Base-by-base conservation (phyloP, 106 monocot species). In the Dendrobium officinale region DNA sequence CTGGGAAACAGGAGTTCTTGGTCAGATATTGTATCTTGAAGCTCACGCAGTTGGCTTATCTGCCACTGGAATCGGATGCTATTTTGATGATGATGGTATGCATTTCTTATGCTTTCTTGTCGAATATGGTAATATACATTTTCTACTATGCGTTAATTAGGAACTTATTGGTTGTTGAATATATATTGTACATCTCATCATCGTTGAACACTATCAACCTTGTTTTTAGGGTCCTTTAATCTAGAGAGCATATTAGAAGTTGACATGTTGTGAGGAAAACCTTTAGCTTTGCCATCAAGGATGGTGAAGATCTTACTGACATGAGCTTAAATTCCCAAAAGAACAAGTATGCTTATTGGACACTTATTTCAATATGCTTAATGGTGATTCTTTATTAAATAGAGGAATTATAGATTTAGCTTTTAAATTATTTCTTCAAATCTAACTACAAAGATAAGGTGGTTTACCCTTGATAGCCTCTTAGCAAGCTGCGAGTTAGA, bases 31-130 rank as follows among this genome's bases (percentile, higher is more conserved):
- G 24, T 95, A 95, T 79, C 95, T 99, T 67, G 99, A 99, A 84
- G 95, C 99, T 33, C 99, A 99, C 89, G 99, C 95, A 22, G 86
- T 99, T 86, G 99, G 95, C 43, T 86, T 95, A 82, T 95, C 98
- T 77, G 98, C 98, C 29, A 99, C 98, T 41, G 98, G 98, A 66
- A 99, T 99, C 78, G 98, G 98, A 78, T 99, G 98, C 86, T 99
- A 95, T 80, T 95, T 99, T 83, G 95, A 99, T 82, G 93, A 99
- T 77, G 93, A 86, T 77, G 99, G 99, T 95, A 91, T 75, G 83
- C 82, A 1, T 48, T 29, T 43, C 9, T 49, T 9, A 42, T 33
- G 37, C 42, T 49, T 41, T 70, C 4, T 37, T 70, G 16, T 70
- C 10, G 27, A 31, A 37, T 33, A 16, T 37, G 33, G 33, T 70